A percentile compares a stretch with the other conserved stretches of the same genome.
These are phyloP conservation scores for Neonectria magnoliae DNA, from an alignment of 2,329 filamentous ascomycete genomes.

Conservation along the genomic window DNA sequence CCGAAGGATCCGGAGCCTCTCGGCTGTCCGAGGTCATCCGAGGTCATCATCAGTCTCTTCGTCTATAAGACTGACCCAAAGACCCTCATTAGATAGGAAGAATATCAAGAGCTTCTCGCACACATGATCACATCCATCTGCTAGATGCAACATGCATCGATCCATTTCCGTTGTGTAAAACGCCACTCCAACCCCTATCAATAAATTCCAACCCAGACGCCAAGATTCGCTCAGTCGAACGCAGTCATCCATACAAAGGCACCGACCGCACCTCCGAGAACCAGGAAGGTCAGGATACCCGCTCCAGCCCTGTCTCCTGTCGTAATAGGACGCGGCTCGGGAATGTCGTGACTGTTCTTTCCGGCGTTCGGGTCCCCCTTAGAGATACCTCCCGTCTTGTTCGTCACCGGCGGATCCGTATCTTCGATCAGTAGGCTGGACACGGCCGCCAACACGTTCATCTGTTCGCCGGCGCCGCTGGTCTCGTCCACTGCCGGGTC, in stretches of 20 bases:
- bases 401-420: constrained; percentile 55
- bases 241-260: constrained; percentile 63
- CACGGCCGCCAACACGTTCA: constrained; percentile 66
- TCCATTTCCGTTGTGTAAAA: neutral
- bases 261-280: constrained; percentile 53
- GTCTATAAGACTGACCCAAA: no score
- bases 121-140: no score
- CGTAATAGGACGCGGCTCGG: constrained; percentile 49
- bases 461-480: constrained; percentile 66
- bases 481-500: constrained; percentile 63
- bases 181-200: neutral
- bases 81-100: no score
- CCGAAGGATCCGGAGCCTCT: no score
- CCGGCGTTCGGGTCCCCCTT: constrained; percentile 55
- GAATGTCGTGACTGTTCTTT: constrained; percentile 44
- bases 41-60: no score
- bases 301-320: constrained; percentile 59
- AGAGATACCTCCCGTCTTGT: constrained; percentile 61
- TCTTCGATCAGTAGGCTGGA: constrained; percentile 58
- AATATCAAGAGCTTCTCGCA: no score
- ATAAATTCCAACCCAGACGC: constrained; percentile 16
- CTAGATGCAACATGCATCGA: no score
- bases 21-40: no score
- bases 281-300: constrained; percentile 57
- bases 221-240: constrained; percentile 37